A percentile compares a stretch with the other conserved stretches of the same genome.
Evolutionary conservation across 2,329 filamentous ascomycete species (phyloP).

Genomic region (Thyridium curvatum): DNA sequence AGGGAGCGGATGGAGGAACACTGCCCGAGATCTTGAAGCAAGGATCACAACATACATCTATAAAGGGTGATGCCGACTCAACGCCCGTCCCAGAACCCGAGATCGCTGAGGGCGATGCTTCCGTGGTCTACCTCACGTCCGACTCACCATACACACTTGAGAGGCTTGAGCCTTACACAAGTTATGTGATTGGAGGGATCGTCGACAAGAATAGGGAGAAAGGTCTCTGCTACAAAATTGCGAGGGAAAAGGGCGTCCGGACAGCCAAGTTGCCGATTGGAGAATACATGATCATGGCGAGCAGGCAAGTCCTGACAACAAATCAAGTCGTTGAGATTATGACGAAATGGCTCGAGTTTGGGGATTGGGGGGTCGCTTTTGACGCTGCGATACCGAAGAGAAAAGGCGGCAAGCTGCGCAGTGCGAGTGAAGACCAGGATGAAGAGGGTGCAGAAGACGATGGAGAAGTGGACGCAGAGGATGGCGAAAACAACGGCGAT

Average conservation of each 20-base stretch:
- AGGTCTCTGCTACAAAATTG: conserved; percentile 82
- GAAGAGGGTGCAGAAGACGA: conserved; percentile 16
- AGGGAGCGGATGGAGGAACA: conserved; percentile 43
- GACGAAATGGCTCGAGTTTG: conserved; percentile 83
- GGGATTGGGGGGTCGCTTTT: conserved; percentile 90
- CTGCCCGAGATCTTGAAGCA: conserved; percentile 38
- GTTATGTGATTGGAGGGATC: conserved; percentile 87
- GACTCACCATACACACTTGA: conserved; percentile 84
- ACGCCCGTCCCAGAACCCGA: conserved; percentile 21
- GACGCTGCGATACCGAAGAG: conserved; percentile 76
- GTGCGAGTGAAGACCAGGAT: conserved; percentile 12
- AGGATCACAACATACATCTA: background rate
- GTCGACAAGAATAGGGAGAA: conserved; percentile 97
- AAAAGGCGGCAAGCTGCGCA: conserved; percentile 70
- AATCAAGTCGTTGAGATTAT: conserved; percentile 98
- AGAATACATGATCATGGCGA: conserved; percentile 89
- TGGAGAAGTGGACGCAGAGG: conserved; percentile 17
- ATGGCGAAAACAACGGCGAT: conserved; percentile 19
- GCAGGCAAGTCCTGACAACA: conserved; percentile 78
- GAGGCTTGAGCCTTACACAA: conserved; percentile 78
- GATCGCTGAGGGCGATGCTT: conserved; percentile 11
- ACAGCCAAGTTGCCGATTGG: conserved; percentile 92
- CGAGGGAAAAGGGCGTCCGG: conserved; percentile 66
- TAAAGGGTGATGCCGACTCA: conserved; percentile 16
- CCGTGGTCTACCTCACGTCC: conserved; percentile 80